Evolutionary conservation across 2,329 filamentous ascomycete genomes (phyloP).

Genomic region (Colletotrichum neosansevieriae): DNA sequence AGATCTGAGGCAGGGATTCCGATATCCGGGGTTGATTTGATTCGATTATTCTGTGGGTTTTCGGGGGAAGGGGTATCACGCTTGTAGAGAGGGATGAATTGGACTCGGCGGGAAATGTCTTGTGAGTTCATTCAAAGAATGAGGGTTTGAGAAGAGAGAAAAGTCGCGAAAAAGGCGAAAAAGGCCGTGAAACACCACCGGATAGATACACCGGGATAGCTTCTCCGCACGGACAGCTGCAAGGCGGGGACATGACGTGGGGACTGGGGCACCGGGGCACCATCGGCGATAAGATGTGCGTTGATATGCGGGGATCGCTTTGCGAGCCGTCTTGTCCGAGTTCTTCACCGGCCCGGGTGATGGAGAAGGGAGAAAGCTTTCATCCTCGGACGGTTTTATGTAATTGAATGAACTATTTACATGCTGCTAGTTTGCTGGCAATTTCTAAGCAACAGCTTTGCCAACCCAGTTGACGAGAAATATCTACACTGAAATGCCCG

Average conservation of each 20-base stretch:
- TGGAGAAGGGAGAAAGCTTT: no score
- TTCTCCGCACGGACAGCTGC: no score
- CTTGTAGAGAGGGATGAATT: background rate
- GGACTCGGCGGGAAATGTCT: background rate
- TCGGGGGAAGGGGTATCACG: conserved; percentile 22
- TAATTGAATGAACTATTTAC: background rate
- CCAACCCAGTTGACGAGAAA: no score
- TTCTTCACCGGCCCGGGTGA: background rate
- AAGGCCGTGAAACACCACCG: conserved; percentile 9
- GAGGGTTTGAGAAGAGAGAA: background rate
- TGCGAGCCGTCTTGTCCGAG: no score
- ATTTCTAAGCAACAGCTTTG: no score
- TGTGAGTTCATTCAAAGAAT: no score
- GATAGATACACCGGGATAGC: conserved; percentile 18
- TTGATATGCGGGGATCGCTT: conserved; percentile 11
- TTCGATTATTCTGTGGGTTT: background rate
- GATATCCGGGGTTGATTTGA: background rate
- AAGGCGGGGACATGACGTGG: conserved; percentile 30
- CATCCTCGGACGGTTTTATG: background rate
- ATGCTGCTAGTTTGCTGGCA: no score
- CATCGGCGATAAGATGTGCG: conserved; percentile 30
- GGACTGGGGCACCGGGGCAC: conserved; percentile 2
- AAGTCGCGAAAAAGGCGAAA: background rate
- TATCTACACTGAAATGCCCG: no score
- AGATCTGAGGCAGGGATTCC: no score